phyloP scores from a whole-genome alignment of 2,329 filamentous ascomycete species.

The Plectosphaerella plurivora region DNA sequence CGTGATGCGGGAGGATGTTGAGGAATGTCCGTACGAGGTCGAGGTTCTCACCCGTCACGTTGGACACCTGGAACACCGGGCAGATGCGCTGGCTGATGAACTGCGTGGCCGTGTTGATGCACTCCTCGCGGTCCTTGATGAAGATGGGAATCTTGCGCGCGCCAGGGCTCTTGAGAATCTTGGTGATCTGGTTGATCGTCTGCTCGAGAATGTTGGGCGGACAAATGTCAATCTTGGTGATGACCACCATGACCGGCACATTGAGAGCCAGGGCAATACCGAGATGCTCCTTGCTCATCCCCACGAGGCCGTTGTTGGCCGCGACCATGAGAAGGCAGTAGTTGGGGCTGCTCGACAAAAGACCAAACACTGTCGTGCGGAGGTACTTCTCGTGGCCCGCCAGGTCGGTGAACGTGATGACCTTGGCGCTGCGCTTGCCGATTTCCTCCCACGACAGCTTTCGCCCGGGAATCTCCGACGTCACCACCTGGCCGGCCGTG shows the following conservation, averaged over 20 bases:
- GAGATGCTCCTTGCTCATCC: slow-evolving; percentile 97
- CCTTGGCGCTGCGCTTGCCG: slow-evolving; percentile 88
- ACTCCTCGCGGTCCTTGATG: slow-evolving; percentile 86
- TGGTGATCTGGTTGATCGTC: slow-evolving; percentile 85
- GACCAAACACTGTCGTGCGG: slow-evolving; percentile 91
- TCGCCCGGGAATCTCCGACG: slow-evolving; percentile 76
- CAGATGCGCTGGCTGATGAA: slow-evolving; percentile 95
- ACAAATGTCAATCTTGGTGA: slow-evolving; percentile 98
- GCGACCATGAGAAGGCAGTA: slow-evolving; percentile 98
- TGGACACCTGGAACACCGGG: slow-evolving; percentile 96
- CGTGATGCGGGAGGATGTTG: slow-evolving; percentile 92
- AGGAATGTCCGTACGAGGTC: slow-evolving; percentile 89
- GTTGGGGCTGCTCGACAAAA: slow-evolving; percentile 91
- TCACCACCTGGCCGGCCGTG: slow-evolving; percentile 75
- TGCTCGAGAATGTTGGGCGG: slow-evolving; percentile 92
- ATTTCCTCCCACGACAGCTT: slow-evolving; percentile 96
- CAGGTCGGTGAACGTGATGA: slow-evolving; percentile 93
- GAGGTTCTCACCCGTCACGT: slow-evolving; percentile 89
- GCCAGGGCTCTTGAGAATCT: slow-evolving; percentile 90
- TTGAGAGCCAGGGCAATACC: slow-evolving; percentile 93
- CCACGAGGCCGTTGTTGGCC: slow-evolving; percentile 93
- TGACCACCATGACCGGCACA: slow-evolving; percentile 94
- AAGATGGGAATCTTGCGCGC: slow-evolving; percentile 95
- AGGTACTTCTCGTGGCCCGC: slow-evolving; percentile 95
- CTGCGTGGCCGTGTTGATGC: slow-evolving; percentile 90